A percentile compares a stretch with the other conserved stretches of the same genome.
Evolutionary conservation across 2,329 filamentous ascomycete species (phyloP).

Genomic region (Cercospora nicotianae): DNA sequence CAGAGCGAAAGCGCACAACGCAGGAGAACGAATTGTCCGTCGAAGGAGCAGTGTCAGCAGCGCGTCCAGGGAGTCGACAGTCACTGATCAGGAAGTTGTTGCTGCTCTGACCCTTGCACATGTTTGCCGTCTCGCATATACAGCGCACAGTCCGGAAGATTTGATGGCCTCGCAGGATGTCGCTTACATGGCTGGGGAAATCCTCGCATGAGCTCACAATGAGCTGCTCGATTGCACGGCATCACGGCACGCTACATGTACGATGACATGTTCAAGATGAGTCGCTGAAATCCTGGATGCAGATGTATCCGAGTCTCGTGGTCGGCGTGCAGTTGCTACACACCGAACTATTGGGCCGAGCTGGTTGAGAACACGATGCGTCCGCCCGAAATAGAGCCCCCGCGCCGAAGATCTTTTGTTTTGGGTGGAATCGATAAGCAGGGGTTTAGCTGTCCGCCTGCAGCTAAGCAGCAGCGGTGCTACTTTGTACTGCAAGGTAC

Average conservation of each 20-base stretch:
- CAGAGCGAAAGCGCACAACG: constrained; percentile 1
- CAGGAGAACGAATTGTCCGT: constrained; percentile 5
- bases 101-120: neutral
- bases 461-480: constrained; percentile 4
- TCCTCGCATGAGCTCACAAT: neutral
- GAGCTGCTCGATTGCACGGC: neutral
- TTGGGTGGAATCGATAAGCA: neutral
- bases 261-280: neutral
- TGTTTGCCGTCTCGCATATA: neutral
- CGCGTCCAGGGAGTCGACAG: neutral
- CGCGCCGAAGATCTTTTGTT: neutral
- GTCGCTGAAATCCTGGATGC: neutral
- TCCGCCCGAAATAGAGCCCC: constrained; percentile 1
- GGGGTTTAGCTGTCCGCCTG: neutral
- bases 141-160: neutral
- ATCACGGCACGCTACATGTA: neutral
- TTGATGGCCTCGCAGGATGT: neutral
- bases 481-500: constrained; percentile 5
- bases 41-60: neutral
- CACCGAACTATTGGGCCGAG: neutral
- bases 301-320: neutral
- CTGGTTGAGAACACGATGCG: neutral
- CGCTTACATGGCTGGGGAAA: neutral
- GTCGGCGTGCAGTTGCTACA: neutral
- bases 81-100: neutral